phyloP scores from a whole-genome alignment of 2,329 filamentous ascomycete species.

The Fusarium agapanthi region DNA sequence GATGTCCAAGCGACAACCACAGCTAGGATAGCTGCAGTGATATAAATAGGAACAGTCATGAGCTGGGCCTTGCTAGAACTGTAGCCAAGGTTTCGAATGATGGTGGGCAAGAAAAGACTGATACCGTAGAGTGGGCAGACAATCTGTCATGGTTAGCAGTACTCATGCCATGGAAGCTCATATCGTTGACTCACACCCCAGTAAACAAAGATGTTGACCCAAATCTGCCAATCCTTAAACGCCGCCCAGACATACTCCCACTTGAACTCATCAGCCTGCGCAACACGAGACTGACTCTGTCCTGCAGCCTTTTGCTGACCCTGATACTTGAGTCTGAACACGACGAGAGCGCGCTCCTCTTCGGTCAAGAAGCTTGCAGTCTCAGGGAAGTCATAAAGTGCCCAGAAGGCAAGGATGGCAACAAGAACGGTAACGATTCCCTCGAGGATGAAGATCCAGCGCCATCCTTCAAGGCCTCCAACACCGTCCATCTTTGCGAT shows the following conservation, averaged over 20 bases:
- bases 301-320: slow-evolving; percentile 43
- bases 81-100: slow-evolving; percentile 69
- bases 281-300: slow-evolving; percentile 49
- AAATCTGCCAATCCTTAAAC: slow-evolving; percentile 83
- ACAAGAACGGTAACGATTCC: slow-evolving; percentile 75
- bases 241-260: slow-evolving; percentile 78
- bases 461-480: slow-evolving; percentile 67
- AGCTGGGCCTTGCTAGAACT: slow-evolving; percentile 67
- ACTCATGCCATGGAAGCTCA: accelerated
- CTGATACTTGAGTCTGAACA: slow-evolving; percentile 76
- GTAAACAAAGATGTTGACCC: slow-evolving; percentile 67
- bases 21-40: slow-evolving; percentile 69
- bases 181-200: slow-evolving; percentile 62
- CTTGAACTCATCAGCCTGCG: slow-evolving; percentile 77
- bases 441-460: slow-evolving; percentile 75
- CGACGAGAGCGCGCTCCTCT: slow-evolving; percentile 75
- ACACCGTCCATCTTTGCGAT: slow-evolving; percentile 76
- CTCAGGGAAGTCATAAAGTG: slow-evolving; percentile 83
- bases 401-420: slow-evolving; percentile 72
- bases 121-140: slow-evolving; percentile 65
- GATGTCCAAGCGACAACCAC: slow-evolving; percentile 63
- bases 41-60: slow-evolving; percentile 68
- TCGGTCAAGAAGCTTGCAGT: slow-evolving; percentile 77
- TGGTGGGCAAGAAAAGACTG: slow-evolving; percentile 70
- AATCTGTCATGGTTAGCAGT: slow-evolving; percentile 46